Conservation (phyloP, 306 rosid species). For the Sechiopsis laciniata region DNA sequence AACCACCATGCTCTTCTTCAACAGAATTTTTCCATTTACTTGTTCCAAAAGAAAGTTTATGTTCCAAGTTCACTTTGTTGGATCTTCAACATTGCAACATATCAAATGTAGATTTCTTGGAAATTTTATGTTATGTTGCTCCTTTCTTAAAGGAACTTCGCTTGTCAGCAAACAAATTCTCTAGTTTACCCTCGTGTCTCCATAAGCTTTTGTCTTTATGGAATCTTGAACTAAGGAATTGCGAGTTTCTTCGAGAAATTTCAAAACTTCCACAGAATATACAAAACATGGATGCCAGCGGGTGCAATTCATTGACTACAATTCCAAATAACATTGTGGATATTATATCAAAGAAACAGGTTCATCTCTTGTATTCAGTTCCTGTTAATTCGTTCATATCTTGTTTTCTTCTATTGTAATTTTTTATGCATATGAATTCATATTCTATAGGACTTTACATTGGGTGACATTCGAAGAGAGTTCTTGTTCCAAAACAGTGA, state of each 20-base stretch:
- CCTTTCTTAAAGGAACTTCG: background rate
- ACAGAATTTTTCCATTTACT: background rate
- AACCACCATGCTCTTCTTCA: no score
- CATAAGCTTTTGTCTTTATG: background rate
- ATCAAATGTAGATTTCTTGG: background rate
- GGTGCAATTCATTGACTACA: background rate
- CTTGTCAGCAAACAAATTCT: background rate
- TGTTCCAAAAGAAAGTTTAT: background rate
- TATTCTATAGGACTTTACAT: background rate
- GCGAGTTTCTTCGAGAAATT: background rate
- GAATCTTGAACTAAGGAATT: background rate
- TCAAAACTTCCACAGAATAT: background rate
- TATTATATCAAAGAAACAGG: background rate
- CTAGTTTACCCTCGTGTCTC: background rate
- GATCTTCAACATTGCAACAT: slow-evolving; percentile 5
- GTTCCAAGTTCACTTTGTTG: background rate
- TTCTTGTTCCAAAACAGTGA: background rate
- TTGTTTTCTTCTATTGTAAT: no score
- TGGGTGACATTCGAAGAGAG: background rate
- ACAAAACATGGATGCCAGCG: background rate
- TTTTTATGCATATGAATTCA: background rate
- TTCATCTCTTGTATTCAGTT: background rate
- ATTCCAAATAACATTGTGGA: background rate
- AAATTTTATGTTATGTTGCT: background rate
- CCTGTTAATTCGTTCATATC: background rate